Base-by-base conservation (phyloP, 345 rosid genomes). In the Eucalyptus erythrocorys region DNA sequence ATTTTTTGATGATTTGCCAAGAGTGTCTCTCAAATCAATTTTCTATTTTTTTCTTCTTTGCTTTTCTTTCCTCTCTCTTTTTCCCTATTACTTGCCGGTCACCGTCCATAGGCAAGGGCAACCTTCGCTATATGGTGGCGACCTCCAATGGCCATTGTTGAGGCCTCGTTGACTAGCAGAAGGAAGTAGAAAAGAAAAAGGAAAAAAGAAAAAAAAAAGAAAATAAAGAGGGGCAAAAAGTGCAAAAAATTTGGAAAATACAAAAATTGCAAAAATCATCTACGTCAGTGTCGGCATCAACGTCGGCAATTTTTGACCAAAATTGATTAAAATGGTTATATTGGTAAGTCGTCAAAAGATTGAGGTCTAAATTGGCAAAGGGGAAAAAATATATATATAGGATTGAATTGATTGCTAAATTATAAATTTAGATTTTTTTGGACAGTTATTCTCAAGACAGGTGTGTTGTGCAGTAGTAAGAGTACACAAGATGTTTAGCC, bases 111-210 rank as follows among this genome's bases (percentile, higher is more conserved):
- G 13, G 64, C 5, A 26, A 57, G 64, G 64, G 64, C 2, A 27
- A 57, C 64, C 64, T 57, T 57, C 2, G n/a, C n/a, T 11, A 57
- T 10, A 10, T 10, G 13, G 6, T 26, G 30, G 12, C 5, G 30
- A 57, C 64, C 64, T 57, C 64, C 1, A 26, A 1, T 26, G 30
- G 6, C 64, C 6, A 57, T 57, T 2, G 14, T 2, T 57, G 64
- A 10, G n/a, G 64, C 13, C 64, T 26, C n/a, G 3, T 10, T 1
- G 1, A 55, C 26, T 24, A 10, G 13, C 1, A 1, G 6, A 55
- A 30, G 61, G 61, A 55, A 55, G 61, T 55, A 55, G 61, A 22
- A 24, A 55, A 24, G 10, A 13, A 10, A 1, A 2, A 55, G 24
- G 22, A 2, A 4, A 49, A 49, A 49, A 13, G 0, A 24, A 24